Base-by-base conservation (phyloP, 179 eudicot species). In the Dionaea muscipula region DNA sequence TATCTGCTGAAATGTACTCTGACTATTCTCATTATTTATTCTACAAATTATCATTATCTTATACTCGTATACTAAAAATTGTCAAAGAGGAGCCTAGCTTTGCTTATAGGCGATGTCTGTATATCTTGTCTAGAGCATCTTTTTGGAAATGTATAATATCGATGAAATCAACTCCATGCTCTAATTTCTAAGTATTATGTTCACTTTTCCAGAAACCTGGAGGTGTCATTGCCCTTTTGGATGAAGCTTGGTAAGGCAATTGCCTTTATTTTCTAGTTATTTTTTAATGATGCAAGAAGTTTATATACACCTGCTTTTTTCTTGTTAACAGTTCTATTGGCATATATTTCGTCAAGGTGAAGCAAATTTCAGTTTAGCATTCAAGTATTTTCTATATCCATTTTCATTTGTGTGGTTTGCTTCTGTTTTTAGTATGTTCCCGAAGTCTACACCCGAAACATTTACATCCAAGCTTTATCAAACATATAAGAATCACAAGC, bases 391-490 rank as follows among this genome's bases (percentile, higher is more conserved):
- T 14, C 43, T 16, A 12, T 3, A 16, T 6, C 3, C 43, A 12
- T 16, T 39, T 36, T 27, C 47, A 11, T 38, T 62, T 57, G 26
- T 35, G 46, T 47, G 47, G 43, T 40, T 38, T 33, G 20, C 65
- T 43, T 53, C 24, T 69, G 23, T 63, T 67, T 78, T 45, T 78
- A 89, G 94, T 65, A 89, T 91, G 98, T 91, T 91, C 67, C 98
- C 95, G 41, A 91, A 91, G 83, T 91, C 98, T 47, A 91, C 95
- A 24, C 79, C 73, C 49, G 98, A 87, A 80, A 87, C 98, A 54
- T 79, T 91, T 67, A 68, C 94, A n/a, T 82, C 82, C 64, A 91
- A 91, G 86, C 91, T 87, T 55, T 91, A 73, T 71, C 94, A 87
- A 78, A 91, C 95, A 15, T 83, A 84, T 67, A 87, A 81, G 75